A percentile compares a stretch with the other conserved stretches of the same genome.
phyloP scores from a whole-genome alignment of 2,329 filamentous ascomycete genomes.

The Neofusicoccum ribis region DNA sequence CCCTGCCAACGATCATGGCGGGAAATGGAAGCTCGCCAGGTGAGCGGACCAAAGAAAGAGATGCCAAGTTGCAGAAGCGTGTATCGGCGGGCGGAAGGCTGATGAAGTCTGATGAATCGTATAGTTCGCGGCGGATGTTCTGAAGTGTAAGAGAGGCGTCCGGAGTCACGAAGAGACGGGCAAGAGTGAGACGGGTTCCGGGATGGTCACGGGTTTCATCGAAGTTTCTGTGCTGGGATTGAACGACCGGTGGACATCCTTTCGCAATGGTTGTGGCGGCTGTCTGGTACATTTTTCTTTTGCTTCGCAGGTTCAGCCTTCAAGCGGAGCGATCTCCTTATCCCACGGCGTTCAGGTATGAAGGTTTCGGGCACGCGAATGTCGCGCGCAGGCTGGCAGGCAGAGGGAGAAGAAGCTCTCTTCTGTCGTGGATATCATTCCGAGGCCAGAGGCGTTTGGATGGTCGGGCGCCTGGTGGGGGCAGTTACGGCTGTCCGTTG shows the following conservation, averaged over 20 bases:
- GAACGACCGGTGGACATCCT: background rate
- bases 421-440: background rate
- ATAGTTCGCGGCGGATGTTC: constrained; percentile 29
- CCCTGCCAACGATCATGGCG: constrained; percentile 56
- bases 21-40: constrained; percentile 42
- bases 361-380: background rate
- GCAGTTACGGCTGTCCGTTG: background rate
- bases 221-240: background rate
- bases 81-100: constrained; percentile 43
- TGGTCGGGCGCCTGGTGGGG: background rate
- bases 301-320: background rate
- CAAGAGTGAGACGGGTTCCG: background rate
- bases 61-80: constrained; percentile 40
- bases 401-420: background rate
- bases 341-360: background rate
- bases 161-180: background rate
- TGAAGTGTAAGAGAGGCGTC: constrained; percentile 17
- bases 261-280: background rate
- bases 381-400: background rate
- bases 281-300: constrained; percentile 2
- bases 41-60: constrained; percentile 38
- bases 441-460: background rate
- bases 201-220: background rate
- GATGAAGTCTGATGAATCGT: constrained; percentile 40
- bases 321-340: background rate